These are phyloP conservation scores for Escovopsis sp. DNA, from an alignment of 2,329 filamentous ascomycete species.

Conservation along the genomic window DNA sequence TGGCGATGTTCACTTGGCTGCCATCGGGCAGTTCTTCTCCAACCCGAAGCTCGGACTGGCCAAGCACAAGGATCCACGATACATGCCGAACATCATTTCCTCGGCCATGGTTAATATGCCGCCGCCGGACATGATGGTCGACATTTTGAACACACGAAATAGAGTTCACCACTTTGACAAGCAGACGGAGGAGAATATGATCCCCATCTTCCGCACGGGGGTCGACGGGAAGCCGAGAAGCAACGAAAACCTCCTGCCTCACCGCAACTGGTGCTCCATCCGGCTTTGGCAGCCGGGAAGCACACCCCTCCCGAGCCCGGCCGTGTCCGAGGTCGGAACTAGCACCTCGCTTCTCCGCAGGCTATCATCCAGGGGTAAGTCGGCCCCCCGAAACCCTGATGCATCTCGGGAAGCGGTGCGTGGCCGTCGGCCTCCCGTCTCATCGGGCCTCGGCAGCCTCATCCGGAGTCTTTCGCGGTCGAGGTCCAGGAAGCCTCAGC, in stretches of 20 bases:
- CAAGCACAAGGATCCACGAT: slow-evolving; percentile 86
- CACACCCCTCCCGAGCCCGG: slow-evolving; percentile 59
- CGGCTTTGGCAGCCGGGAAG: slow-evolving; percentile 65
- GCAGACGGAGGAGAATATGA: slow-evolving; percentile 88
- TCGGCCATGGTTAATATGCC: slow-evolving; percentile 91
- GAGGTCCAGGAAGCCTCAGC: slow-evolving; percentile 17
- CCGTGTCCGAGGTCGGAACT: slow-evolving; percentile 30
- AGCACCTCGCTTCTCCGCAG: slow-evolving; percentile 31
- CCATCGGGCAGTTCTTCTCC: slow-evolving; percentile 88
- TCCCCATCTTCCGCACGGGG: slow-evolving; percentile 79
- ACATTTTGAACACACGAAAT: slow-evolving; percentile 87
- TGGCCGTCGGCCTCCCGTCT: slow-evolving; percentile 35
- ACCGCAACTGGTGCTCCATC: slow-evolving; percentile 93
- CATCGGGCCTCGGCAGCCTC: slow-evolving; percentile 27
- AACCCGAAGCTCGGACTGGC: slow-evolving; percentile 65
- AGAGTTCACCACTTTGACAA: slow-evolving; percentile 59
- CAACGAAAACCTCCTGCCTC: slow-evolving; percentile 77
- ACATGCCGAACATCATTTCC: slow-evolving; percentile 92
- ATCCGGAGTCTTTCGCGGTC: slow-evolving; percentile 30
- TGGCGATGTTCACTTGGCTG: slow-evolving; percentile 86
- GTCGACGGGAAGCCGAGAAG: slow-evolving; percentile 82
- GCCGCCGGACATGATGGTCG: slow-evolving; percentile 73
- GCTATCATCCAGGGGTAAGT: slow-evolving; percentile 24
- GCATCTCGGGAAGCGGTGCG: slow-evolving; percentile 21
- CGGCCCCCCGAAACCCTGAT: slow-evolving; percentile 22